These are phyloP conservation scores for Saururus chinensis DNA, from an alignment of 164 flowering plant genomes.

Conservation along the genomic window DNA sequence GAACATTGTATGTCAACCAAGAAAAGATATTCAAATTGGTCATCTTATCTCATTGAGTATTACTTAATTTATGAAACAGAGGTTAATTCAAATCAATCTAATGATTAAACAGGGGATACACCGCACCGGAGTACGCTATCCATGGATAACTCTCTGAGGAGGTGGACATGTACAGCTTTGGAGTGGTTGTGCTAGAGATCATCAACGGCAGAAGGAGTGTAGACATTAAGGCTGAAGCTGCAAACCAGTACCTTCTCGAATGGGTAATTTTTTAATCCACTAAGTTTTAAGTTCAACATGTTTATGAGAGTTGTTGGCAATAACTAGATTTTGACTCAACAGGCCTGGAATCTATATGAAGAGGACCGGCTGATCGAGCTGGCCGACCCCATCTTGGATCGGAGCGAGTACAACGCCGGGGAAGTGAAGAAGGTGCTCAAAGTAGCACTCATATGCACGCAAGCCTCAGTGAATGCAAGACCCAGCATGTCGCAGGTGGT, in stretches of 20 bases:
- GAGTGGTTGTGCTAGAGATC: constrained; percentile 47
- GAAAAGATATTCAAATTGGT: too few species aligned
- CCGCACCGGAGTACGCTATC: constrained; percentile 58
- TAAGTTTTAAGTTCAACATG: too few species aligned
- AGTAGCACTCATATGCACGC: constrained; percentile 39
- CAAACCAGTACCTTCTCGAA: constrained; percentile 16
- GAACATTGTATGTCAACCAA: too few species aligned
- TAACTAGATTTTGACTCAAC: not conserved
- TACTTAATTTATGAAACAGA: too few species aligned
- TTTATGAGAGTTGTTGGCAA: too few species aligned
- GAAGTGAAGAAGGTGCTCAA: constrained; percentile 26
- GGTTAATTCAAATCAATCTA: too few species aligned
- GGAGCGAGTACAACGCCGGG: constrained; percentile 17
- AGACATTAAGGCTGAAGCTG: too few species aligned
- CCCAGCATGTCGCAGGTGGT: constrained; percentile 47
- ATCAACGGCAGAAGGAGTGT: constrained; percentile 38
- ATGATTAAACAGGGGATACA: constrained; percentile 22
- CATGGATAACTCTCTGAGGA: constrained; percentile 49
- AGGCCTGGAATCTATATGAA: constrained; percentile 36
- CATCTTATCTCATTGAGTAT: too few species aligned
- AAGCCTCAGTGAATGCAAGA: constrained; percentile 24
- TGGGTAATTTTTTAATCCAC: too few species aligned
- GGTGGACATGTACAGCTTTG: constrained; percentile 49
- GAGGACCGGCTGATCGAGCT: constrained; percentile 16
- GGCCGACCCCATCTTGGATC: constrained; percentile 29